Conservation (phyloP, 2,329 filamentous ascomycete species). For the Lachnellula occidentalis region DNA sequence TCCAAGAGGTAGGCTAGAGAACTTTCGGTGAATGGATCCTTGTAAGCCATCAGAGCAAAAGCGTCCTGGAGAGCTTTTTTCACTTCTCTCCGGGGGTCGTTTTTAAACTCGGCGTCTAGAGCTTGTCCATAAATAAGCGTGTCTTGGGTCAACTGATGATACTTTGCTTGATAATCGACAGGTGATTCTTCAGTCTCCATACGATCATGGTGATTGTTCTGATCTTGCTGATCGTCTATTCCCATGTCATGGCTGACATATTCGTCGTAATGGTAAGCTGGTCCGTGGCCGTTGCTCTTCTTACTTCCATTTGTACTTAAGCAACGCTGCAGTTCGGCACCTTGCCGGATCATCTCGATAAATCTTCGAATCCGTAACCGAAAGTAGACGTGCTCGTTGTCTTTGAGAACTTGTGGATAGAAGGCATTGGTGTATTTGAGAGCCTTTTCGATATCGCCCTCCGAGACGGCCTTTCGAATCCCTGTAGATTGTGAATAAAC, state of each 20-base stretch:
- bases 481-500: constrained; percentile 42
- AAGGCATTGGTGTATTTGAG: constrained; percentile 73
- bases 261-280: constrained; percentile 34
- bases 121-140: constrained; percentile 76
- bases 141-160: constrained; percentile 52
- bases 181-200: constrained; percentile 47
- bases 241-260: constrained; percentile 42
- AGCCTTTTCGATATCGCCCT: constrained; percentile 87
- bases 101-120: constrained; percentile 70
- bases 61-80: constrained; percentile 74
- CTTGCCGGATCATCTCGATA: constrained; percentile 83
- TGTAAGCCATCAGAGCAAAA: constrained; percentile 82
- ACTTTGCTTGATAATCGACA: constrained; percentile 19
- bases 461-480: constrained; percentile 80
- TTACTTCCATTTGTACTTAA: constrained; percentile 26
- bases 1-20: constrained; percentile 76
- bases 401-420: constrained; percentile 74
- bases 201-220: constrained; percentile 38
- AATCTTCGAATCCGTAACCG: constrained; percentile 85
- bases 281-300: constrained; percentile 35
- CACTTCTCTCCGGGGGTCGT: constrained; percentile 64
- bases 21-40: constrained; percentile 69
- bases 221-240: constrained; percentile 45
- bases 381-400: constrained; percentile 83
- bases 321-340: constrained; percentile 54